Evolutionary conservation across 495 filamentous ascomycete species (phyloP), one percentile per base, ranked within the genome.

Genomic region (Annulohypoxylon stygium): DNA sequence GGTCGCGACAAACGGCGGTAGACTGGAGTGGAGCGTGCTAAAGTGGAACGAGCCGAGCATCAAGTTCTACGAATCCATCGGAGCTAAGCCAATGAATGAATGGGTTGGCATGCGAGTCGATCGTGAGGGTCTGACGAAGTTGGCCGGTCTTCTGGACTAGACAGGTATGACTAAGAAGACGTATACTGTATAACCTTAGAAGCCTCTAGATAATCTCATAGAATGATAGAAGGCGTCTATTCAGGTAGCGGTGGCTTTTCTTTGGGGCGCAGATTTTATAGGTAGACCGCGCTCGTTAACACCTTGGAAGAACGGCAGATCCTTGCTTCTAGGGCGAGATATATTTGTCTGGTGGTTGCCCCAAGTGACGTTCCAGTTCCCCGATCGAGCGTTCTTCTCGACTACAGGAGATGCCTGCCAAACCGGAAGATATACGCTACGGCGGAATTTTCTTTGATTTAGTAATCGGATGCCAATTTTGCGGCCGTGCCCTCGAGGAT

Each of bases 61-160:
- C 80, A 83, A 90, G 76, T 98, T 99, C 77, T 98, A 99, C 76
- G 87, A 91, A 77, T 85, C 87, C 70, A 85, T 97, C 65, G 95
- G 96, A 4, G 96, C 95, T n/a, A 87, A 82, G 76, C 83, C 83
- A 74, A 91, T 94, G 92, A 88, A 87, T 62, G 95, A 96, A 77
- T 98, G 96, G 96, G 88, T 93, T 74, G 90, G 90, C 69, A 95
- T 97, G 93, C 91, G 95, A 79, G 89, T 98, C 14, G 93, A 96
- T 69, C 90, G 90, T 36, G 87, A 92, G 53, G 90, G 81, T 20
- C 82, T 97, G 83, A 79, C 71, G 16, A 87, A 88, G 78, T 79
- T 97, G 83, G 89, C 90, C 8, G 30, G 67, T 2, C 41, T 83
- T 61, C 63, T 84, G 67, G 83, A 82, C 39, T 83, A 57, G 79